Conservation (phyloP, 768 basidiomycete species). For the Russula ochroleuca region DNA sequence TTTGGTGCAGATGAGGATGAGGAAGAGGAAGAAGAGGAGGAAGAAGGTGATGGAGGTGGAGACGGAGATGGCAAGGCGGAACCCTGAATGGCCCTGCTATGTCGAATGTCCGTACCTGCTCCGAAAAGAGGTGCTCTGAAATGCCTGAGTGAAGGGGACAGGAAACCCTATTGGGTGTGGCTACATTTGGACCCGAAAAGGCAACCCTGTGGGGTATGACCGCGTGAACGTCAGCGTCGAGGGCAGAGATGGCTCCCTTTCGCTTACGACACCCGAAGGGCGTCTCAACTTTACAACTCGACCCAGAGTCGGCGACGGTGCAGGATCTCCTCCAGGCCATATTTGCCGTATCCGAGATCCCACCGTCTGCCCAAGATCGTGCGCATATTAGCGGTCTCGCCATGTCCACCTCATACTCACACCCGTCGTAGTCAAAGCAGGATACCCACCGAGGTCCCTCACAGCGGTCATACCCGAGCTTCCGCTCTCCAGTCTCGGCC, state of each 20-base stretch:
- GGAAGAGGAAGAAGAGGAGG: constrained; percentile 10
- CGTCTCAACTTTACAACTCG: constrained; percentile 68
- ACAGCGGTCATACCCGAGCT: constrained; percentile 63
- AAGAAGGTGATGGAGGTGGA: background rate
- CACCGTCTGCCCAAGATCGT: constrained; percentile 76
- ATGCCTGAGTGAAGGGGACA: no score
- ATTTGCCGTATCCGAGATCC: constrained; percentile 59
- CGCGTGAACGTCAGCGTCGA: background rate
- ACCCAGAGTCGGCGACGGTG: constrained; percentile 58
- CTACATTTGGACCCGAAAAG: background rate
- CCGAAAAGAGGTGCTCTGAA: no score
- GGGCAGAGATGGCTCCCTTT: constrained; percentile 56
- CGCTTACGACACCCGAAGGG: constrained; percentile 85
- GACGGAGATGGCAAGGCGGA: background rate
- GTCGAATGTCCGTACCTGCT: background rate
- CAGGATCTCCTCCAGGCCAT: constrained; percentile 74
- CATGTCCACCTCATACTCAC: background rate
- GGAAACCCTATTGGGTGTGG: no score
- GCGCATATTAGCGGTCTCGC: constrained; percentile 33
- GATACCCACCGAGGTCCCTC: constrained; percentile 79
- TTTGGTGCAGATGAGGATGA: constrained; percentile 23
- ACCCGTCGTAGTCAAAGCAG: constrained; percentile 56
- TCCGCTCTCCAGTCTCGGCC: constrained; percentile 69
- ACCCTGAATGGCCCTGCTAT: background rate
- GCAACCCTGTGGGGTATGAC: background rate